Evolutionary conservation across 257 asterid species (phyloP).

Genomic region (Petrea volubilis): DNA sequence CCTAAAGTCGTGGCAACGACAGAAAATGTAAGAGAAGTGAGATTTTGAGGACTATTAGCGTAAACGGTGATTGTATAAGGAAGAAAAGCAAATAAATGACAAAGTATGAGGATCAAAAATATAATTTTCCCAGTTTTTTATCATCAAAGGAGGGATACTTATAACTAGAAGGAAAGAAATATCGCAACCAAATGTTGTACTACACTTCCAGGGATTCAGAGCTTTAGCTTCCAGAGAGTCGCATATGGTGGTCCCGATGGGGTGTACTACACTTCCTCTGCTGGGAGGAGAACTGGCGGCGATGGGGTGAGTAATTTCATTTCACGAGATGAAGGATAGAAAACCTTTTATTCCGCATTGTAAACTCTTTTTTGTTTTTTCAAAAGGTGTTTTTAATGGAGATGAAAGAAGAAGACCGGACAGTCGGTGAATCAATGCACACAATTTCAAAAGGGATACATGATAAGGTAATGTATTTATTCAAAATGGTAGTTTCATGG

Average conservation of each 20-base stretch:
- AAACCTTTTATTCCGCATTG: not conserved
- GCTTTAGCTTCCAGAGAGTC: constrained; percentile 54
- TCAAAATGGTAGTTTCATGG: not conserved
- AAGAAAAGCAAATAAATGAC: no score
- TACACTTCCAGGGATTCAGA: constrained; percentile 43
- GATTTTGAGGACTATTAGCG: no score
- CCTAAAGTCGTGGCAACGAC: no score
- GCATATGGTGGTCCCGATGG: constrained; percentile 73
- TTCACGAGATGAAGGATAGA: not conserved
- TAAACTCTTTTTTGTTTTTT: not conserved
- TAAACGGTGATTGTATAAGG: no score
- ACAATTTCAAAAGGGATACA: constrained; percentile 76
- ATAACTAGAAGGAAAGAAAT: no score
- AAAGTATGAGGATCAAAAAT: no score
- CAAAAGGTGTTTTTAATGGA: constrained; percentile 66
- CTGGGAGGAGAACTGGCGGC: constrained; percentile 60
- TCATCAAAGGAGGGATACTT: no score
- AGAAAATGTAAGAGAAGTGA: no score
- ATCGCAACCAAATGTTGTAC: constrained; percentile 5
- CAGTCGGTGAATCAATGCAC: constrained; percentile 64
- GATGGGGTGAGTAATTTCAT: constrained; percentile 68
- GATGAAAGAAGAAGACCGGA: constrained; percentile 73
- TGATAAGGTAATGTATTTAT: constrained; percentile 51
- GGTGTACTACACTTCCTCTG: constrained; percentile 54
- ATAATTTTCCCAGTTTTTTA: no score